Evolutionary conservation across 176 grass and related monocot genomes (phyloP).

Genomic region (Carex pumila): DNA sequence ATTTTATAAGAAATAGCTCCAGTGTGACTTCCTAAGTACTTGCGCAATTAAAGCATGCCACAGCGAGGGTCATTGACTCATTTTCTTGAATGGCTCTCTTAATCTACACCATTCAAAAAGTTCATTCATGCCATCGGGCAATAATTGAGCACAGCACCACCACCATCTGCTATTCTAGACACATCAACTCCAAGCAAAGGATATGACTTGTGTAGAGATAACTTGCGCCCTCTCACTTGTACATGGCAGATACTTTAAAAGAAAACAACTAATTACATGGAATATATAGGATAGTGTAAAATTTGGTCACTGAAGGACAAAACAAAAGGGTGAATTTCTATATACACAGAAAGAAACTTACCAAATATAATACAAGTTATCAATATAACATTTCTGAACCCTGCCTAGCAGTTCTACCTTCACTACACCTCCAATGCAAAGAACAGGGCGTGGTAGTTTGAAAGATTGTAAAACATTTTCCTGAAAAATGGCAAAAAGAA

Average conservation of each 20-base stretch:
- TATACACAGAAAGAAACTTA: slow-evolving; percentile 18
- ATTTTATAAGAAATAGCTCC: neutral
- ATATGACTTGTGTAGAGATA: slow-evolving; percentile 11
- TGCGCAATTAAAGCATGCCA: neutral
- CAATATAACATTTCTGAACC: slow-evolving; percentile 48
- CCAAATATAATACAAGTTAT: slow-evolving; percentile 71
- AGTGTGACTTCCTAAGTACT: neutral
- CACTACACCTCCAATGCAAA: slow-evolving; percentile 78
- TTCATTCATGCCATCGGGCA: slow-evolving; percentile 10
- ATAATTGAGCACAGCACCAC: slow-evolving; percentile 29
- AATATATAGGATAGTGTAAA: neutral
- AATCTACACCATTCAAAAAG: neutral
- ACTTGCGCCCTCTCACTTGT: slow-evolving; percentile 51
- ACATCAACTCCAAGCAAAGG: slow-evolving; percentile 40
- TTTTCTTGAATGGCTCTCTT: neutral
- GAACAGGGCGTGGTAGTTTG: slow-evolving; percentile 41
- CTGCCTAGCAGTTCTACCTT: slow-evolving; percentile 65
- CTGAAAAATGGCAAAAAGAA: slow-evolving; percentile 18
- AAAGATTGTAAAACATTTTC: slow-evolving; percentile 65
- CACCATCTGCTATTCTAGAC: neutral
- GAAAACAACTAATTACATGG: neutral
- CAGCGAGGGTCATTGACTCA: neutral
- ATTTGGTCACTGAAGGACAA: neutral
- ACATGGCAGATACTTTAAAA: slow-evolving; percentile 58
- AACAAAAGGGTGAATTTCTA: neutral